These are phyloP conservation scores for Vaccinium myrtillus DNA, from an alignment of 148 eudicot species.

Conservation along the genomic window DNA sequence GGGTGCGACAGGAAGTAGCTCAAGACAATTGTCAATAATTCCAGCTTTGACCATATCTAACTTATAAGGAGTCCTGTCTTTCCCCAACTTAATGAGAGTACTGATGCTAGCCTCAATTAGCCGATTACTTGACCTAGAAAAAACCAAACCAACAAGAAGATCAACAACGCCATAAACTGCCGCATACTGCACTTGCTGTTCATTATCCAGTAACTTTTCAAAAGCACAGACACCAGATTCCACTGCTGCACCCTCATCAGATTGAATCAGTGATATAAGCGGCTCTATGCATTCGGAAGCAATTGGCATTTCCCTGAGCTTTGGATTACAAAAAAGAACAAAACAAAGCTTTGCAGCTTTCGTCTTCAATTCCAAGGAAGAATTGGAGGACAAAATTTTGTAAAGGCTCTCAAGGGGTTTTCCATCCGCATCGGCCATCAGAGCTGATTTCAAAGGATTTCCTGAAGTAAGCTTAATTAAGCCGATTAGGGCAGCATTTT, in stretches of 20 bases:
- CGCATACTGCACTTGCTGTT: conserved; percentile 45
- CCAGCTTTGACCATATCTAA: conserved; percentile 76
- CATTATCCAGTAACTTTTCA: conserved; percentile 66
- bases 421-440: conserved; percentile 51
- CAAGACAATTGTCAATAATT: conserved; percentile 59
- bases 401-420: conserved; percentile 50
- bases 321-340: conserved; percentile 57
- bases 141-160: conserved; percentile 65
- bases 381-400: conserved; percentile 50
- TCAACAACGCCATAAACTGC: conserved; percentile 49
- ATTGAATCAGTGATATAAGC: conserved; percentile 51
- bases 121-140: conserved; percentile 61
- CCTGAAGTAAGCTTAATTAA: conserved; percentile 55
- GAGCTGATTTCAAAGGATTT: conserved; percentile 41
- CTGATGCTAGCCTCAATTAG: conserved; percentile 65
- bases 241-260: conserved; percentile 45
- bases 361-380: conserved; percentile 52
- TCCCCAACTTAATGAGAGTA: conserved; percentile 69
- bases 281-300: conserved; percentile 62
- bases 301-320: conserved; percentile 42
- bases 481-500: conserved; percentile 55
- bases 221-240: conserved; percentile 76
- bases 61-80: conserved; percentile 71
- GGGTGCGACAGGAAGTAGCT: conserved; percentile 57
- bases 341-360: conserved; percentile 65